Conservation (phyloP, 768 basidiomycete species). For the Rhizopogon vesiculosus region DNA sequence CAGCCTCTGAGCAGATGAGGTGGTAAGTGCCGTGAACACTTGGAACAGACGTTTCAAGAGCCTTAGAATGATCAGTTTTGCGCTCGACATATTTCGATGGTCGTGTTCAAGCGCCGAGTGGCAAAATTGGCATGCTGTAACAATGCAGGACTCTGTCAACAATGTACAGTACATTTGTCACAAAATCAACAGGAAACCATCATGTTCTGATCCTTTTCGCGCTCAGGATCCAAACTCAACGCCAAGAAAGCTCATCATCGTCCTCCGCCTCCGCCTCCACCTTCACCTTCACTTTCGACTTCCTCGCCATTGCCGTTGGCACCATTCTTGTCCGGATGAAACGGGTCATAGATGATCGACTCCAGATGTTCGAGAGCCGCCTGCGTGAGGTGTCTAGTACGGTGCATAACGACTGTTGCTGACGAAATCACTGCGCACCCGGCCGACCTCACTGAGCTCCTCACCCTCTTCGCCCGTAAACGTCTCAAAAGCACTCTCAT, state of each 20-base stretch:
- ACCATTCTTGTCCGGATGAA: slow-evolving; percentile 6
- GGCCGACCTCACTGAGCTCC: slow-evolving; percentile 83
- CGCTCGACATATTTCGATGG: not conserved
- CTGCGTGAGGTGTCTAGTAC: slow-evolving; percentile 69
- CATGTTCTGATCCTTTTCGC: too few relatives aligned
- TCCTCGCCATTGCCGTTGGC: slow-evolving; percentile 13
- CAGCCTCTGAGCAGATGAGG: not conserved
- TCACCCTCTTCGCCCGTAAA: slow-evolving; percentile 57
- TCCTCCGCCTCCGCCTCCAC: not conserved
- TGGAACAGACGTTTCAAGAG: not conserved
- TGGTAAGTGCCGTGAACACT: not conserved
- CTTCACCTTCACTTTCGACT: slow-evolving; percentile 7
- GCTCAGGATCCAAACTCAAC: not conserved
- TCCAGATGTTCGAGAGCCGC: slow-evolving; percentile 81
- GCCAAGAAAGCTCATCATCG: not conserved
- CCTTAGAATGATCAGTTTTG: not conserved
- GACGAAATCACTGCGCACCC: slow-evolving; percentile 89
- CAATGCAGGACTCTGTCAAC: too few relatives aligned
- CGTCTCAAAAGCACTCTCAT: slow-evolving; percentile 40
- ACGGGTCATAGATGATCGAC: slow-evolving; percentile 67
- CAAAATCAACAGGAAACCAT: too few relatives aligned
- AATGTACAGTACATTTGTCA: too few relatives aligned
- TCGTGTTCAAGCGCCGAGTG: too few relatives aligned
- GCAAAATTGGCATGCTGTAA: too few relatives aligned
- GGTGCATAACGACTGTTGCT: slow-evolving; percentile 75